A percentile compares a stretch with the other conserved stretches of the same genome.
These are phyloP conservation scores for Neurospora pannonica DNA, from an alignment of 495 filamentous ascomycete genomes.

Conservation along the genomic window DNA sequence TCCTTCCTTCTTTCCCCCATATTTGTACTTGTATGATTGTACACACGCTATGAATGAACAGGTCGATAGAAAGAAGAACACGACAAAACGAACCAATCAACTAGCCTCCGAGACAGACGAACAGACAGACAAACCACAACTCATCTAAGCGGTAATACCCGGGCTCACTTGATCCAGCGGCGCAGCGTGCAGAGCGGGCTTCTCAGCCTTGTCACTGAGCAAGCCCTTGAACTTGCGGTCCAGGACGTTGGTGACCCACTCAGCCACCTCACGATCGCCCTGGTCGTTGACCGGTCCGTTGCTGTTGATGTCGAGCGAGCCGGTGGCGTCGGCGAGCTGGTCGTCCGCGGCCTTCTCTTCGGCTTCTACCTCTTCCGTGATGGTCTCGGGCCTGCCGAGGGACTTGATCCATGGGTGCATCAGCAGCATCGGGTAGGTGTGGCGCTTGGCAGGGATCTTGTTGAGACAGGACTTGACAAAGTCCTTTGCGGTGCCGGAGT, in stretches of 20 bases:
- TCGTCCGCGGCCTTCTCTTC: conserved; percentile 40
- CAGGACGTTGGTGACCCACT: conserved; percentile 72
- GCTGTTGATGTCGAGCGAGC: conserved; percentile 25
- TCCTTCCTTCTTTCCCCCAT: background rate
- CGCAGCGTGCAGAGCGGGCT: conserved; percentile 70
- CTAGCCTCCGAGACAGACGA: background rate
- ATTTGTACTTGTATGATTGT: background rate
- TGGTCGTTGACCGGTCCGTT: conserved; percentile 25
- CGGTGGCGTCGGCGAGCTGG: conserved; percentile 35
- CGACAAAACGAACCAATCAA: background rate
- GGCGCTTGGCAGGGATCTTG: conserved; percentile 83
- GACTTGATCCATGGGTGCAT: conserved; percentile 79
- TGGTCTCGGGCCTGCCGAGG: conserved; percentile 74
- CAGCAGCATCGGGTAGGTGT: conserved; percentile 82
- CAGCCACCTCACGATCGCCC: conserved; percentile 70
- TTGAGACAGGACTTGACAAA: conserved; percentile 88
- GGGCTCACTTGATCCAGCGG: conserved; percentile 57
- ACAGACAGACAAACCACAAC: background rate
- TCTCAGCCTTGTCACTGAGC: conserved; percentile 21
- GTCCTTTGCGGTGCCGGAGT: conserved; percentile 68
- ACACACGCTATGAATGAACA: background rate
- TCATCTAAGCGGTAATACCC: background rate
- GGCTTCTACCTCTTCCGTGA: conserved; percentile 64
- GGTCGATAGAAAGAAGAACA: background rate
- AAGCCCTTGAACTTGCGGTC: conserved; percentile 48